phyloP scores from a whole-genome alignment of 2,329 filamentous ascomycete species.

The Hypoxylon rubiginosum region DNA sequence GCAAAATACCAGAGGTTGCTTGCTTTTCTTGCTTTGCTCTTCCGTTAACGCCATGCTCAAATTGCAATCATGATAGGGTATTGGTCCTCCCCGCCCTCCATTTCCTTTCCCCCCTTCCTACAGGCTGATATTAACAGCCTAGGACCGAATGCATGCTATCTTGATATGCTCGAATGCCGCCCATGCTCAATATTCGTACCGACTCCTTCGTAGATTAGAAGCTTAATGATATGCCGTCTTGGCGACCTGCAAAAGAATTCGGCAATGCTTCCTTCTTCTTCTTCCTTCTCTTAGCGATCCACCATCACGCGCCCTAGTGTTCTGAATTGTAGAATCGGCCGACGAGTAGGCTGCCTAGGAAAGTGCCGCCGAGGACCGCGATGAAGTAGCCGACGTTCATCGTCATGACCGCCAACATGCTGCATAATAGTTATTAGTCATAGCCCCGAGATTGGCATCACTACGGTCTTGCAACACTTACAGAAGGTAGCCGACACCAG shows the following conservation, averaged over 20 bases:
- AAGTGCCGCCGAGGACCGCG: constrained; percentile 61
- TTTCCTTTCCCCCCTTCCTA: constrained; percentile 15
- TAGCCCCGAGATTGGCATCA: neutral
- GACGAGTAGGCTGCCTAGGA: constrained; percentile 86
- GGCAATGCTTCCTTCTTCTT: constrained; percentile 19
- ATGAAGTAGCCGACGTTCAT: constrained; percentile 54
- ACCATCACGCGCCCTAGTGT: constrained; percentile 36
- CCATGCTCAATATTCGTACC: constrained; percentile 12
- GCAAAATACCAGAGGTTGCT: constrained; percentile 24
- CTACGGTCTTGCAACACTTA: constrained; percentile 45
- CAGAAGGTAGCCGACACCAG: constrained; percentile 52
- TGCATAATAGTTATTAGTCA: constrained; percentile 59
- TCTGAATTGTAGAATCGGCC: constrained; percentile 70
- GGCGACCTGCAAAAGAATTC: constrained; percentile 28
- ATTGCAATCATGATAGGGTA: constrained; percentile 25
- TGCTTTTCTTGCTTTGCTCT: constrained; percentile 14
- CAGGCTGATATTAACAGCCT: constrained; percentile 42
- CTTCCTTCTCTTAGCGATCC: neutral
- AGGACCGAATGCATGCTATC: constrained; percentile 33
- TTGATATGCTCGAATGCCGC: constrained; percentile 15
- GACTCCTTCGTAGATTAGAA: constrained; percentile 24
- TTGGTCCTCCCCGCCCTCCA: constrained; percentile 9
- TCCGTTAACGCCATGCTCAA: constrained; percentile 38
- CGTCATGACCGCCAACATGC: constrained; percentile 54
- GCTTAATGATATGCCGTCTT: constrained; percentile 30